Base-by-base conservation (phyloP, 2,329 filamentous ascomycete genomes). In the Rhinocladiella similis region DNA sequence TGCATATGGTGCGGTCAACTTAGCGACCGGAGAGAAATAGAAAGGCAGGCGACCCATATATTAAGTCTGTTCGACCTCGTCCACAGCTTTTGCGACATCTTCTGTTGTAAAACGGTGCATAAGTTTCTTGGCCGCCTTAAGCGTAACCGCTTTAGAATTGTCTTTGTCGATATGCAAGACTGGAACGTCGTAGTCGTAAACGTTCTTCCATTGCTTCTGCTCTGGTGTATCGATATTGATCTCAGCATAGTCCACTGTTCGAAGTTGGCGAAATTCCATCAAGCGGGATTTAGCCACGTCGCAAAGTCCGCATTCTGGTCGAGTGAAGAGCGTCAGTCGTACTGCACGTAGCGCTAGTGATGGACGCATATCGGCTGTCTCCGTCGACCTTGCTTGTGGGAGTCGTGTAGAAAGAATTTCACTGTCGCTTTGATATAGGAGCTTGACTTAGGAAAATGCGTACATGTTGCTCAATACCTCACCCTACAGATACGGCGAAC, bases 101-200 rank as follows among this genome's bases (percentile, higher is more conserved):
- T 77, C 73, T 65, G 81, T 79, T 5, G 79, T 81, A 70, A 84
- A 84, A 20, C 83, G 78, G 70, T 87, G 84, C 75, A 86, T 86
- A 29, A 86, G 71, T 68, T 86, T 86, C 57, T 77, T 73, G 1
- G 77, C 74, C 36, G 75, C 68, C 9, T 72, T 70, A 0, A 75
- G 75, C 7, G 77, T 77, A 50, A 77, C 72, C 20, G 71, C 64
- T 47, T 69, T 47, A 61, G 22, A 47, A 61, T 58, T 19, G 62
- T 66, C 73, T 67, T 68, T 80, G 35, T 78, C 81, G 41, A 86
- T 74, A 66, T 87, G 84, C 27, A 87, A 75, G 59, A 87, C 84
- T 0, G 84, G 84, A 2, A 83, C 83, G 64, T 87, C 84, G 57
- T 85, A 85, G 47, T 86, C 83, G 64, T 87, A 87, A 14, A 83